Conservation (phyloP, 169 alveolate species). For the Eimeria maxima region DNA sequence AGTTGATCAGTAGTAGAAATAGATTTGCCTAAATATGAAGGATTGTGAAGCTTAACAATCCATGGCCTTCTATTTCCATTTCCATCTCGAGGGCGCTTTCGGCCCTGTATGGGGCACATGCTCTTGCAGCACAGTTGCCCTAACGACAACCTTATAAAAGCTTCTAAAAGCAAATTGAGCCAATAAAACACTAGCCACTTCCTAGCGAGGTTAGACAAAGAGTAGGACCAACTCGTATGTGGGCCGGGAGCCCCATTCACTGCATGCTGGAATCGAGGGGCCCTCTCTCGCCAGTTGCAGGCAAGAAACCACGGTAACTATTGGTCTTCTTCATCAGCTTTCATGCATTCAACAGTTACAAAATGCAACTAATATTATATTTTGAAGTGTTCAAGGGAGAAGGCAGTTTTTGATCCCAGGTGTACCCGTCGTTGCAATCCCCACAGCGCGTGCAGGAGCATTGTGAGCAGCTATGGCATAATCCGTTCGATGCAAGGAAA, state of each 20-base stretch:
- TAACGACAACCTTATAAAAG: neutral
- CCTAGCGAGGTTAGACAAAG: neutral
- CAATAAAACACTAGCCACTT: neutral
- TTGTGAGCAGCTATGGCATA: too few species aligned
- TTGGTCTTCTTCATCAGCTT: neutral
- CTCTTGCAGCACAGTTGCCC: neutral
- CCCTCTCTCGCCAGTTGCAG: neutral
- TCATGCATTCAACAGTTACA: neutral
- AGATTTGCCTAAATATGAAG: neutral
- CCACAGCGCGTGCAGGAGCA: too few species aligned
- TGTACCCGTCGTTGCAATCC: too few species aligned
- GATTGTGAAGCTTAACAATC: neutral
- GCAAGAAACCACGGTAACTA: neutral
- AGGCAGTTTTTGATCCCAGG: neutral
- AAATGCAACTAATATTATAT: neutral
- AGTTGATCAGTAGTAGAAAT: neutral
- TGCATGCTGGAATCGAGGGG: conserved; percentile 15
- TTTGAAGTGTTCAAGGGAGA: neutral
- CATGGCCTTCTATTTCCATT: neutral
- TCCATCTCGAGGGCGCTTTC: conserved; percentile 12
- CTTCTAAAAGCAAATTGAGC: neutral
- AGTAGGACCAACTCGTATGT: neutral
- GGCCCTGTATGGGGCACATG: neutral
- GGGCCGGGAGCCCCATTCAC: conserved; percentile 38
- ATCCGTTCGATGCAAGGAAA: too few species aligned